Conservation (phyloP, 108 stramenopile species). For the Nitzschia sp. region DNA sequence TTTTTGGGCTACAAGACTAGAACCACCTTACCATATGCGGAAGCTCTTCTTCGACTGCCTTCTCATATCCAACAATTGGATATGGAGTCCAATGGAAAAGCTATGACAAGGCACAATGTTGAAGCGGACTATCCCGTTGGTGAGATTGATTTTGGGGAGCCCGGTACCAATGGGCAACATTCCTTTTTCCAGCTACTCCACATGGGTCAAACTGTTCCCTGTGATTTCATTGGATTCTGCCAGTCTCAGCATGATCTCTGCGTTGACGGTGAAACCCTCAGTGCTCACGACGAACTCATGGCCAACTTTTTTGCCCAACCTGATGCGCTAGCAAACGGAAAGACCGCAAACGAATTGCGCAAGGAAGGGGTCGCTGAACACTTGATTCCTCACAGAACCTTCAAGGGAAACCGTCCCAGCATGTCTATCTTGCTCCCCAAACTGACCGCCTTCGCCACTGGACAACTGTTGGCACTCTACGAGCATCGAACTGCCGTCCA, state of each 20-base stretch:
- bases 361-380: slow-evolving; percentile 89
- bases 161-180: slow-evolving; percentile 99
- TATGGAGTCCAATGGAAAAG: slow-evolving; percentile 95
- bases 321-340: slow-evolving; percentile 95
- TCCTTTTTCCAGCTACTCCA: slow-evolving; percentile 99
- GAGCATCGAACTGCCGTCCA: slow-evolving; percentile 99
- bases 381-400: slow-evolving; percentile 87
- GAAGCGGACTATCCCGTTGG: slow-evolving; percentile 90
- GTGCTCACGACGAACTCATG: slow-evolving; percentile 99
- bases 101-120: slow-evolving; percentile 81
- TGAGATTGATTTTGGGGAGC: slow-evolving; percentile 97
- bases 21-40: slow-evolving; percentile 92
- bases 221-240: slow-evolving; percentile 95
- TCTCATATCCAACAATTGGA: slow-evolving; percentile 99
- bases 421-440: slow-evolving; percentile 91
- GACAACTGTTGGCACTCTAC: slow-evolving; percentile 95
- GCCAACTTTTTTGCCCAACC: slow-evolving; percentile 99
- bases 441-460: slow-evolving; percentile 91
- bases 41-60: slow-evolving; percentile 95
- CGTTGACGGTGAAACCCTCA: slow-evolving; percentile 87
- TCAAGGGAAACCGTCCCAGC: slow-evolving; percentile 97
- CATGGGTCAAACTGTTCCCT: slow-evolving; percentile 95
- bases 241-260: slow-evolving; percentile 82
- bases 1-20: slow-evolving; percentile 90
- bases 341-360: slow-evolving; percentile 88